phyloP scores from a whole-genome alignment of 2,329 filamentous ascomycete species.

The Bipolaris gigantea region DNA sequence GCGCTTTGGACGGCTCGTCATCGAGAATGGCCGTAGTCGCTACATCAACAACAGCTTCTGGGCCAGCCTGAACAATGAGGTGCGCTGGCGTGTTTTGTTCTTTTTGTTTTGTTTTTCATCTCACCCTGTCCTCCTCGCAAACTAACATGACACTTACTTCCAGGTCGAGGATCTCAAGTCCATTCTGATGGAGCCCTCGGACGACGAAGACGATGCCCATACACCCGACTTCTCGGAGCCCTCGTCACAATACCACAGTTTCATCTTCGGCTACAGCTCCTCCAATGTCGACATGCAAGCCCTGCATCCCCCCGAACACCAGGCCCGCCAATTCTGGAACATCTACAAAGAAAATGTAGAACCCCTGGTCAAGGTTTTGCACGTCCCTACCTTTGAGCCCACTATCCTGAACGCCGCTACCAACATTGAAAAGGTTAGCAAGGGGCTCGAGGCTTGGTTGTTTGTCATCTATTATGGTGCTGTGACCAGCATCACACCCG shows the following conservation, averaged over 20 bases:
- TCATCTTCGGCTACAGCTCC: conserved; percentile 73
- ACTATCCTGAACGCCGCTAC: conserved; percentile 63
- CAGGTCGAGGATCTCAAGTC: conserved; percentile 65
- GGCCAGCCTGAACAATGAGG: conserved; percentile 75
- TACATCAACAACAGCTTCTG: conserved; percentile 79
- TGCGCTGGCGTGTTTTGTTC: conserved; percentile 38
- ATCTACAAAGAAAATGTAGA: conserved; percentile 74
- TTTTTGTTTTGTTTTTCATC: too few species aligned
- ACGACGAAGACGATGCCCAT: conserved; percentile 61
- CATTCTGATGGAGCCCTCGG: conserved; percentile 63
- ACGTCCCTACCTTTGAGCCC: conserved; percentile 67
- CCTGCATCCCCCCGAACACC: conserved; percentile 65
- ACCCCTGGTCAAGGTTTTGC: conserved; percentile 70
- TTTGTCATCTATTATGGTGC: conserved; percentile 65
- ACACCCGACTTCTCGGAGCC: conserved; percentile 42
- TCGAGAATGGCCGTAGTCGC: conserved; percentile 69
- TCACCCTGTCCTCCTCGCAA: too few species aligned
- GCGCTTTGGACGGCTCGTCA: conserved; percentile 68
- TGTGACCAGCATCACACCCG: conserved; percentile 54
- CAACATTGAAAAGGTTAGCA: conserved; percentile 61
- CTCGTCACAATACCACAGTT: conserved; percentile 66
- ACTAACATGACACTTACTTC: neutral
- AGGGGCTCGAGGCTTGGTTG: conserved; percentile 60
- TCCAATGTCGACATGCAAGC: conserved; percentile 66
- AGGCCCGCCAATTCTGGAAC: conserved; percentile 69